These are phyloP conservation scores for Blastobotrys chiropterorum DNA, from an alignment of 805 yeast species.

Conservation along the genomic window DNA sequence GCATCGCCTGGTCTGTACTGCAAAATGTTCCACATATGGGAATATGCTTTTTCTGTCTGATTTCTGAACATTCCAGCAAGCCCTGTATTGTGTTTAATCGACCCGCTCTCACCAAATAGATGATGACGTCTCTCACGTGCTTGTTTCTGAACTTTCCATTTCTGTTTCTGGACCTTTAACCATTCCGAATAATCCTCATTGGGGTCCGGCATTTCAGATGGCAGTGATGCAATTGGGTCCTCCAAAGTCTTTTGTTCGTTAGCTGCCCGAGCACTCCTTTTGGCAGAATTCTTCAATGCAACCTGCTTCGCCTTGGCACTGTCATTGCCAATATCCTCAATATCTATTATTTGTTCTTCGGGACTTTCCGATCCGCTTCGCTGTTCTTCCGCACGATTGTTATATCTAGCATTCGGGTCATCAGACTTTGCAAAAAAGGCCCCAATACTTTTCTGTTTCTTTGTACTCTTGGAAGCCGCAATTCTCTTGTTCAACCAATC, in stretches of 20 bases:
- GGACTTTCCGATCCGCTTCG: constrained; percentile 15
- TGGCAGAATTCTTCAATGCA: constrained; percentile 7
- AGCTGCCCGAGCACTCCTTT: not conserved
- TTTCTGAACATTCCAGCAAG: constrained; percentile 66
- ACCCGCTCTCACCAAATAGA: constrained; percentile 65
- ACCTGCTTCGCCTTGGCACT: constrained; percentile 4
- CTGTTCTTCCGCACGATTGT: constrained; percentile 15
- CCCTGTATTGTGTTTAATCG: constrained; percentile 35
- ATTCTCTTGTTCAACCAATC: constrained; percentile 79
- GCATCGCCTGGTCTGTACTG: constrained; percentile 44
- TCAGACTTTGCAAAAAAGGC: constrained; percentile 42
- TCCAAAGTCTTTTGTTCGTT: not conserved
- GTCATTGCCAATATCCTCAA: constrained; percentile 59
- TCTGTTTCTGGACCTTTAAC: constrained; percentile 70
- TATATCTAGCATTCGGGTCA: constrained; percentile 35
- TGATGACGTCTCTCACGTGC: constrained; percentile 66
- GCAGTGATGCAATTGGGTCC: constrained; percentile 16
- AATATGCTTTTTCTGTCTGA: constrained; percentile 67
- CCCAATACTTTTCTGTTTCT: constrained; percentile 63
- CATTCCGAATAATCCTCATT: constrained; percentile 38
- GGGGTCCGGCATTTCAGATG: constrained; percentile 26
- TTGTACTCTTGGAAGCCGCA: constrained; percentile 51
- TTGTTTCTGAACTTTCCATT: constrained; percentile 76
- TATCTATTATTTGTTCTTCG: constrained; percentile 47
- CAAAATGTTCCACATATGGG: constrained; percentile 80